These are phyloP conservation scores for Pilasporangium apinafurcum DNA, from an alignment of 352 stramenopile genomes.

Conservation along the genomic window DNA sequence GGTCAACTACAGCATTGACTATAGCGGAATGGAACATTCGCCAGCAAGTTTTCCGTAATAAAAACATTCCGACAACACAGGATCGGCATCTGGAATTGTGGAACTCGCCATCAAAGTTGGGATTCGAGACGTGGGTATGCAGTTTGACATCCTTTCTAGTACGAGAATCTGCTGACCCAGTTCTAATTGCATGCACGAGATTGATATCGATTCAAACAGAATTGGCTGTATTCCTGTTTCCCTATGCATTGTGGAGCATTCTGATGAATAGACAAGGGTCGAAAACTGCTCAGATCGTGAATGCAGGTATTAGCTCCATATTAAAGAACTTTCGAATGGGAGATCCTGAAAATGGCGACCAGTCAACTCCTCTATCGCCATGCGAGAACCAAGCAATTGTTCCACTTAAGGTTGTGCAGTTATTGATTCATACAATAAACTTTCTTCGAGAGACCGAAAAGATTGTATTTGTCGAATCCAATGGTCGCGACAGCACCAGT, in stretches of 20 bases:
- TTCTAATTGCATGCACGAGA: slow-evolving; percentile 41
- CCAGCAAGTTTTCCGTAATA: not conserved
- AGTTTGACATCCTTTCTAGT: slow-evolving; percentile 35
- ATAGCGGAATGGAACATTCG: too few species aligned
- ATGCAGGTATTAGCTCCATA: slow-evolving; percentile 36
- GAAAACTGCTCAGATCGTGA: slow-evolving; percentile 16
- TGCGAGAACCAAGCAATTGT: slow-evolving; percentile 6
- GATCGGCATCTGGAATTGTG: slow-evolving; percentile 28
- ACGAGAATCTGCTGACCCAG: slow-evolving; percentile 22
- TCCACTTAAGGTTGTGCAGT: slow-evolving; percentile 46
- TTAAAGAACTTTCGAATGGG: slow-evolving; percentile 5
- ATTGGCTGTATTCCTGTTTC: slow-evolving; percentile 74
- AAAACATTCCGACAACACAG: slow-evolving; percentile 3
- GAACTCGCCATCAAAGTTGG: slow-evolving; percentile 18
- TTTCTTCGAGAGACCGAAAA: slow-evolving; percentile 81
- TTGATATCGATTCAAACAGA: slow-evolving; percentile 36
- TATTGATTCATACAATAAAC: slow-evolving; percentile 73
- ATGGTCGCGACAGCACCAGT: slow-evolving; percentile 20
- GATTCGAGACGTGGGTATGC: slow-evolving; percentile 62
- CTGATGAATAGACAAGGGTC: slow-evolving; percentile 10
- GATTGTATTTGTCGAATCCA: slow-evolving; percentile 57
- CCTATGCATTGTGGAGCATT: slow-evolving; percentile 43
- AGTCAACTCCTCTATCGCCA: not conserved
- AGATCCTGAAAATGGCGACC: too few species aligned
- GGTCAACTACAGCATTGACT: slow-evolving; percentile 27